Base-by-base conservation (phyloP, 1,139 yeast genomes). In the Debaryomycetaceae sp. region DNA sequence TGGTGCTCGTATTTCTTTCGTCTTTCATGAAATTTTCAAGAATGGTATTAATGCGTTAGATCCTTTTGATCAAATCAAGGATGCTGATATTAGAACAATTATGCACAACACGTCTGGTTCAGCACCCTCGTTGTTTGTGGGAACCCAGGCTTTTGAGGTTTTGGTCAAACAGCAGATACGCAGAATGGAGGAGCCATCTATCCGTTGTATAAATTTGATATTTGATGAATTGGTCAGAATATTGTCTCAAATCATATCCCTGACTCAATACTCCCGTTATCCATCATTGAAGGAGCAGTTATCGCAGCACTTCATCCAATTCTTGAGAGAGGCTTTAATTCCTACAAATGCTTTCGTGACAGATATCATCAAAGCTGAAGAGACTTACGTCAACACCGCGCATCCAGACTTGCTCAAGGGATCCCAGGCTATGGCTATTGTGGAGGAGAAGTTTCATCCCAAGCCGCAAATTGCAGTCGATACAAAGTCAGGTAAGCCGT, bases 1-100 rank as follows among this genome's bases (percentile, higher is more conserved):
- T 66, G 99, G 99, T 66, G 99, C 99, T 1, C 87, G 99, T 77
- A 87, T 93, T 54, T 85, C 96, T 31, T 95, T 91, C 75, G 99
- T 93, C 27, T 93, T 93, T 75, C 99, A 93, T 64, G 99, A 93
- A 70, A 87, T 93, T 48, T 93, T 84, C 74, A 85, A 91, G 63
- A 90, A 88, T 63, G 99, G 99, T 67, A 81, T 93, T 49, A 82
- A 83, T 61, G 88, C 98, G 0, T 75, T 93, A 49, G 99, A 95
- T 65, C 99, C 99, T 45, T 95, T 88, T 66, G 99, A 93, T 63
- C 96, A 91, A 66, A 91, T 93, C 59, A 91, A 90, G 70, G 99
- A 93, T 64, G 87, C 88, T 33, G 99, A 93, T 63, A 95, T 95
- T 56, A 83, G 99, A 68, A 93, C 99, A n/a, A 91, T 93, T 48